phyloP scores from a whole-genome alignment of 306 rosid genomes.

The Acacia confusa region DNA sequence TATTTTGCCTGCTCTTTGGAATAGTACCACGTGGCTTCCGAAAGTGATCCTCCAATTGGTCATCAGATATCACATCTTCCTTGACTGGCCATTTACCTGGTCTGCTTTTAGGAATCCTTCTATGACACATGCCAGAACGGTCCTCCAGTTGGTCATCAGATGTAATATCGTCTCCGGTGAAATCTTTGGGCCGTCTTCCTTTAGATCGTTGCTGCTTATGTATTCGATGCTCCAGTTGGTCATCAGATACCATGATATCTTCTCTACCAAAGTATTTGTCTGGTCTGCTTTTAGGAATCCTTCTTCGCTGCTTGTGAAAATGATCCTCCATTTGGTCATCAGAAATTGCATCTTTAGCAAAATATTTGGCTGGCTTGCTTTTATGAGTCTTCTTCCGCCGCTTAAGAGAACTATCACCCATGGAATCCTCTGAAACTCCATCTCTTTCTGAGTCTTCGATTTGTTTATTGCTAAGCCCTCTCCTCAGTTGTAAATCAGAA shows the following conservation, averaged over 20 bases:
- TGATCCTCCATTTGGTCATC: constrained; percentile 35
- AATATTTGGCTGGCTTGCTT: constrained; percentile 29
- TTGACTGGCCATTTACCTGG: constrained; percentile 29
- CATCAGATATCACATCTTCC: constrained; percentile 44
- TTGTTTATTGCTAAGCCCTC: constrained; percentile 51
- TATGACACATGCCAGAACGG: constrained; percentile 25
- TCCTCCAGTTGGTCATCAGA: constrained; percentile 41
- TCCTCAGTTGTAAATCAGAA: constrained; percentile 52
- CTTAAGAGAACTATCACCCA: constrained; percentile 33
- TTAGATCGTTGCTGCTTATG: constrained; percentile 46
- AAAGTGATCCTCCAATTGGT: constrained; percentile 32
- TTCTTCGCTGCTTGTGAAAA: constrained; percentile 35
- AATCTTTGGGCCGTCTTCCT: constrained; percentile 52
- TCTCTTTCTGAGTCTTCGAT: constrained; percentile 42
- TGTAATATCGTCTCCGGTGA: constrained; percentile 26
- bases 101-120: constrained; percentile 37
- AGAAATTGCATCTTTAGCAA: constrained; percentile 28
- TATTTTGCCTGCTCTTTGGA: constrained; percentile 38
- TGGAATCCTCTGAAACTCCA: constrained; percentile 38
- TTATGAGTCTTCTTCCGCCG: constrained; percentile 21
- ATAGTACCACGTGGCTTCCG: constrained; percentile 34
- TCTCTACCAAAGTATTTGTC: constrained; percentile 26
- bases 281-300: constrained; percentile 35
- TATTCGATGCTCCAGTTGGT: constrained; percentile 38
- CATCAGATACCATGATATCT: constrained; percentile 42